A percentile compares a stretch with the other conserved stretches of the same genome.
These are phyloP conservation scores for Limnomonas spitsbergensis DNA, from an alignment of 139 green algal species.

Conservation along the genomic window DNA sequence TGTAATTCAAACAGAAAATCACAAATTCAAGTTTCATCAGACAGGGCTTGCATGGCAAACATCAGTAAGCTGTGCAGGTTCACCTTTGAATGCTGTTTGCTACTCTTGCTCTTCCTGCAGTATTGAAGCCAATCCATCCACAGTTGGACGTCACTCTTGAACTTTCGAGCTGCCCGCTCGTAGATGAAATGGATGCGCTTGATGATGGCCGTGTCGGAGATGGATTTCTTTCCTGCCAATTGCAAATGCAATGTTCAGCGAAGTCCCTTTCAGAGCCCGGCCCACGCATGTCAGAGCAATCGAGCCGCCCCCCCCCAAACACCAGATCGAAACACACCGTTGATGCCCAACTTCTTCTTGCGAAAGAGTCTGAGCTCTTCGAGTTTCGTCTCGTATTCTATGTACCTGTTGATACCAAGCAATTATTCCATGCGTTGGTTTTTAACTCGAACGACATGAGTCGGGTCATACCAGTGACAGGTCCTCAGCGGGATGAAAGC, in stretches of 20 bases:
- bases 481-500: too few relatives aligned
- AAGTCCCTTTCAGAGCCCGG: too few relatives aligned
- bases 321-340: constrained; percentile 26
- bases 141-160: constrained; percentile 78
- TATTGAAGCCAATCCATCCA: constrained; percentile 85
- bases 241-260: too few relatives aligned
- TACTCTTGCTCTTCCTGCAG: constrained; percentile 60
- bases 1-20: too few relatives aligned
- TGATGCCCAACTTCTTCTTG: constrained; percentile 37
- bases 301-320: too few relatives aligned
- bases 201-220: constrained; percentile 67
- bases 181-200: constrained; percentile 88
- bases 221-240: constrained; percentile 47
- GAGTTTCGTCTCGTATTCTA: constrained; percentile 77
- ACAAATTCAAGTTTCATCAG: too few relatives aligned
- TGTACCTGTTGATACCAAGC: constrained; percentile 51
- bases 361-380: constrained; percentile 67
- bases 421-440: neutral
- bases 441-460: too few relatives aligned
- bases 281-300: too few relatives aligned
- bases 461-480: too few relatives aligned
- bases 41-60: too few relatives aligned
- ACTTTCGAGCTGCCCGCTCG: constrained; percentile 81
- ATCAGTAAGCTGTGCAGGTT: neutral
- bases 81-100: constrained; percentile 62